phyloP scores from a whole-genome alignment of 2,329 filamentous ascomycete species.

The Fusarium solani-melongenae region DNA sequence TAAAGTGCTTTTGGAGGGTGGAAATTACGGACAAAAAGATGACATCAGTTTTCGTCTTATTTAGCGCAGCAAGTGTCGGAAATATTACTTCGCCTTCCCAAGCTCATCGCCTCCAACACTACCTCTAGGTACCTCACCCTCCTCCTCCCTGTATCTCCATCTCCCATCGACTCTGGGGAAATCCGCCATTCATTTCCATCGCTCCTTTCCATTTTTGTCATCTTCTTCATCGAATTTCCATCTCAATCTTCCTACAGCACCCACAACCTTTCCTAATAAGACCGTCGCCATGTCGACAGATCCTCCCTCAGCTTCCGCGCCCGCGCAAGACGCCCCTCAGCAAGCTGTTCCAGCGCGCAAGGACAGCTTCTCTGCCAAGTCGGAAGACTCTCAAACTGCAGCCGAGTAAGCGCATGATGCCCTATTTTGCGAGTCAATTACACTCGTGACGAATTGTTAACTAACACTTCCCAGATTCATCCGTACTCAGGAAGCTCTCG shows the following conservation, averaged over 20 bases:
- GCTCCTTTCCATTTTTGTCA: background rate
- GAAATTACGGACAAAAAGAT: conserved; percentile 9
- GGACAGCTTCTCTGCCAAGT: conserved; percentile 69
- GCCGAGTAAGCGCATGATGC: conserved; percentile 65
- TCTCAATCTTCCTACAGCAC: background rate
- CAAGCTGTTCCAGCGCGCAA: conserved; percentile 53
- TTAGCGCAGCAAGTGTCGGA: background rate
- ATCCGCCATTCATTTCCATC: background rate
- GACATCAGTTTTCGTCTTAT: rapidly evolving
- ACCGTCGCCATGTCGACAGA: conserved; percentile 53
- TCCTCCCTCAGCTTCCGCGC: conserved; percentile 45
- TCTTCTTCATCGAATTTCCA: background rate
- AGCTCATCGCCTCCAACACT: conserved; percentile 3
- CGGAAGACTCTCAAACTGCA: conserved; percentile 76
- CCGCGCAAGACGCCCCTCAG: conserved; percentile 35
- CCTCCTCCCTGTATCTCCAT: conserved; percentile 17
- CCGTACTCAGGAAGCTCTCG: conserved; percentile 86
- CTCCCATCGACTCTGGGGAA: conserved; percentile 8
- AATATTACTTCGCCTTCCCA: conserved; percentile 27
- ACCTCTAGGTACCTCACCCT: background rate
- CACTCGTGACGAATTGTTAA: background rate
- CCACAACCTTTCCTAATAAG: background rate
- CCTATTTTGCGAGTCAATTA: rapidly evolving
- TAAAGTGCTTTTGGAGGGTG: conserved; percentile 47
- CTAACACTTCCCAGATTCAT: conserved; percentile 74